Conservation (phyloP, 2,329 filamentous ascomycete genomes). For the Xylaria sp. region DNA sequence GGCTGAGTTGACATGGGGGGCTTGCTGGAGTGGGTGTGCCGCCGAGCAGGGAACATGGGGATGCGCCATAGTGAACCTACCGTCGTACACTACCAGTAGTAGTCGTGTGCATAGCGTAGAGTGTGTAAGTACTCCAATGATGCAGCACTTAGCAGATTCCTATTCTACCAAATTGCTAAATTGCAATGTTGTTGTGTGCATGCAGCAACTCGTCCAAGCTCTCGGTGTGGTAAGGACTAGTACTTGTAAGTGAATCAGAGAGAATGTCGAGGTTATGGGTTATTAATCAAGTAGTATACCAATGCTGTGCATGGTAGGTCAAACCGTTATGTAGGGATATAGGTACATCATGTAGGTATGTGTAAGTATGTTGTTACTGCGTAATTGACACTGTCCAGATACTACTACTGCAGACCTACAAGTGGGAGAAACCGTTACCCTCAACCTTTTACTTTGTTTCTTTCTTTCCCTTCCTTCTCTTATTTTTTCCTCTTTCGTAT, state of each 20-base stretch:
- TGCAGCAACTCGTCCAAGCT: too few species aligned
- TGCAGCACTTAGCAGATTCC: neutral
- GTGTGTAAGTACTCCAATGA: neutral
- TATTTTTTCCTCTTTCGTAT: too few species aligned
- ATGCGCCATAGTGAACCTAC: neutral
- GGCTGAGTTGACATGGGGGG: constrained; percentile 37
- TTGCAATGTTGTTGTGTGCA: too few species aligned
- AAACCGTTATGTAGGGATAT: too few species aligned
- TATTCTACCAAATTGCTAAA: too few species aligned
- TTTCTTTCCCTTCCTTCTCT: neutral
- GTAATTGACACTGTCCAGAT: too few species aligned
- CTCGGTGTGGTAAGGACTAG: too few species aligned
- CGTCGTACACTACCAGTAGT: neutral
- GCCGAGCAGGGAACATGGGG: constrained; percentile 31
- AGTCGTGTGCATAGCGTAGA: neutral
- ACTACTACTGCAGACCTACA: neutral
- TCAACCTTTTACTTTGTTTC: neutral
- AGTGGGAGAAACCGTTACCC: neutral
- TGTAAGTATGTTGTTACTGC: neutral
- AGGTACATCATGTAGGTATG: too few species aligned
- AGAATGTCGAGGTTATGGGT: neutral
- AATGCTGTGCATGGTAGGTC: too few species aligned
- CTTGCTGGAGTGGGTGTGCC: constrained; percentile 28
- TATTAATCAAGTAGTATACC: too few species aligned
- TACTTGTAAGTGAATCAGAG: neutral